Conservation (phyloP, 2,329 filamentous ascomycete genomes). For the Stagonosporopsis cucurbitacearum region DNA sequence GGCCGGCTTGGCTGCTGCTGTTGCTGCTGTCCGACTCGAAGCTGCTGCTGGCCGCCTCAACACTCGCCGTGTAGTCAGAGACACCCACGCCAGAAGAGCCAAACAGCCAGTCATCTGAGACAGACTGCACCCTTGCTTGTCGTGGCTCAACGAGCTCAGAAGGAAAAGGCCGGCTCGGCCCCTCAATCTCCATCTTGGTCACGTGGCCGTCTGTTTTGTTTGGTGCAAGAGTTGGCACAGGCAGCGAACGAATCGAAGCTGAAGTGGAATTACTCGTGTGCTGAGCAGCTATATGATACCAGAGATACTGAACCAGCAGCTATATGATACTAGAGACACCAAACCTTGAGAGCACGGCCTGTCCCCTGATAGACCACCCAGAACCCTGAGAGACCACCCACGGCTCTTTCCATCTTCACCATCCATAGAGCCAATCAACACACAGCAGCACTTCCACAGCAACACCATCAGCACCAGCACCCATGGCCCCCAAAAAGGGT, state of each 20-base stretch:
- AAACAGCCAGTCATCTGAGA: background rate
- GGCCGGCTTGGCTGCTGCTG: background rate
- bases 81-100: background rate
- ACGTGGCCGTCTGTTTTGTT: background rate
- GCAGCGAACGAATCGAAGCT: too few species aligned
- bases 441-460: background rate
- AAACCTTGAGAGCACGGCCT: background rate
- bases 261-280: too few species aligned
- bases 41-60: background rate
- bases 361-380: background rate
- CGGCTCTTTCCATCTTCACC: background rate
- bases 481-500: conserved; percentile 45
- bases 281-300: background rate
- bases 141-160: background rate
- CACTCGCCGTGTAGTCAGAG: background rate
- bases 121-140: background rate
- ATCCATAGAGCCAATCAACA: background rate
- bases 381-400: background rate
- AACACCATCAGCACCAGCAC: background rate
- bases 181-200: background rate
- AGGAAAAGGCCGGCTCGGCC: background rate
- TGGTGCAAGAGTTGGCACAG: background rate
- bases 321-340: background rate
- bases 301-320: too few species aligned
- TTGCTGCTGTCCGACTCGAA: background rate